Conservation (phyloP, 192 early-diverging fungal species). For the Phycomyces nitens region DNA sequence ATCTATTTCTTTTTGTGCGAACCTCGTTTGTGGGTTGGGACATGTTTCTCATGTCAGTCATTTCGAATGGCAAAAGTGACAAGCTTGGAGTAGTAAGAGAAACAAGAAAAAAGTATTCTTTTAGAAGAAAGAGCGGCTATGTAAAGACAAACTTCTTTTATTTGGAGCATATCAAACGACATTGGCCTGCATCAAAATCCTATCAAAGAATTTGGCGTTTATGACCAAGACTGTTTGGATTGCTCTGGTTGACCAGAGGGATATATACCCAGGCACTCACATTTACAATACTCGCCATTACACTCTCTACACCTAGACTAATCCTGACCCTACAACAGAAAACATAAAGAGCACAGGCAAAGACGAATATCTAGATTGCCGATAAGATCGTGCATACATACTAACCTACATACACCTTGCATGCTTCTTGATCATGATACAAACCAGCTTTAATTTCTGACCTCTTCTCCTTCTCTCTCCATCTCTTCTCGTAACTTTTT, state of each 20-base stretch:
- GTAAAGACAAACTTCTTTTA: background rate
- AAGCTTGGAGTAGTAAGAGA: no score
- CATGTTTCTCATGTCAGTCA: no score
- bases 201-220: constrained; percentile 9
- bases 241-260: constrained; percentile 1
- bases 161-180: background rate
- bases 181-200: constrained; percentile 17
- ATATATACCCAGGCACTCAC: background rate
- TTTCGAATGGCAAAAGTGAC: no score
- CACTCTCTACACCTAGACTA: background rate
- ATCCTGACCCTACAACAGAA: no score
- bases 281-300: background rate
- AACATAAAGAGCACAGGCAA: no score
- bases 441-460: background rate
- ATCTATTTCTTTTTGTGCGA: no score
- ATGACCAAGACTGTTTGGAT: background rate
- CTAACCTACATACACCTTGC: no score
- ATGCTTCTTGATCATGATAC: no score
- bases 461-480: background rate
- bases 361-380: no score
- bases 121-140: background rate
- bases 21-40: no score
- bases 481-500: background rate
- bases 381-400: no score
- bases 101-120: no score